Evolutionary conservation across 257 asterid species (phyloP), one percentile per base, ranked within the genome.

Genomic region (Solanum appendiculatum): DNA sequence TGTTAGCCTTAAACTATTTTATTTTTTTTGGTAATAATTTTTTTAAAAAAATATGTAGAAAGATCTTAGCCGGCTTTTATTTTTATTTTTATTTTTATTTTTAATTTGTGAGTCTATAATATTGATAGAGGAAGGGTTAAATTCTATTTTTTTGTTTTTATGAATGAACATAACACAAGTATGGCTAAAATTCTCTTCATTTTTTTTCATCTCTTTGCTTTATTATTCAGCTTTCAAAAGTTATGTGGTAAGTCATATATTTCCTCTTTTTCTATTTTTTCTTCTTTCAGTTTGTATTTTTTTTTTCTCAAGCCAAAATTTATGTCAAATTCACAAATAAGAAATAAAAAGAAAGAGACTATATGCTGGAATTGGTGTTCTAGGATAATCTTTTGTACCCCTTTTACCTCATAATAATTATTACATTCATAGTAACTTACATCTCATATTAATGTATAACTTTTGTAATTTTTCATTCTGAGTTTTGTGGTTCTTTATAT

Each of bases 221-320:
- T 82, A 31, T 80, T 77, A 8, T 63, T 87, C 25, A 21, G 44
- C 18, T 77, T 88, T 74, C 92, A 51, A 14, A 69, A 9, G 42
- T 72, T 60, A 18, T 89, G 92, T 82, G 91, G 94, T 91, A 84
- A 85, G 93, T 70, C 37, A 37, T 58, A 13, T 34, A 9, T 21
- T 51, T 10, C 0, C n/a, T 20, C 12, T 80, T 3, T 13, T 25
- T 18, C 3, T 16, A 1, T 56, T 54, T 63, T 16, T 29, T 9
- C 10, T 20, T 72, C 29, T 56, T 42, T 33, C 34, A 9, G 29
- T 16, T 44, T n/a, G 34, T n/a, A 39, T 4, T 11, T 13, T 83
- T 27, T 82, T 27, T 5, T 29, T 16, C 46, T 34, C 48, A 6
- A 48, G 9, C 11, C 9, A 46, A 46, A 14, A 37, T 6, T 9